Base-by-base conservation (phyloP, 176 grass and related monocot genomes). In the Poa pratensis region DNA sequence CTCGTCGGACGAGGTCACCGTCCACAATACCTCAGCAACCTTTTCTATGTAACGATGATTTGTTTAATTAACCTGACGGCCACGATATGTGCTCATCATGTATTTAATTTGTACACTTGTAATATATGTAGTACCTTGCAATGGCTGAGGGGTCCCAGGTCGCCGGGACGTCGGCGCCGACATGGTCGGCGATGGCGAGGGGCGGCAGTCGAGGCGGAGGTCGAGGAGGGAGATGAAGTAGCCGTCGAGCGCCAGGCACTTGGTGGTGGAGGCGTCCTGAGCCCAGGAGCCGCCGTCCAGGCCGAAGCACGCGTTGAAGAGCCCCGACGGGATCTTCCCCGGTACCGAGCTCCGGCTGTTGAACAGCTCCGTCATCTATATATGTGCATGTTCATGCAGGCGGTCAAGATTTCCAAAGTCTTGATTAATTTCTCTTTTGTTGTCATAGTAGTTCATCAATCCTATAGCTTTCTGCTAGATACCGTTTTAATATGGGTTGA, bases 171-270 rank as follows among this genome's bases (percentile, higher is more conserved):
- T 86, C 89, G 0, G 68, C n/a, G 62, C 79, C 15, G 37, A 98
- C 84, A 27, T 80, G 91, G 53, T 80, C 66, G 4, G 86, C 81
- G 26, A 98, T 78, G 48, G 39, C 30, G 32, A 98, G 89, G 23
- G 89, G 88, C 3, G 83, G 69, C 83, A 85, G 62, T 94, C 81
- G 46, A 98, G 86, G 34, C 63, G 75, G 68, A 98, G 93, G 57
- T 98, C 89, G 73, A 98, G 88, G 83, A 98, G 86, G 37, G 93
- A 94, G 87, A 98, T 98, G 91, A 91, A 98, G 91, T 89, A 92
- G 73, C 96, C 96, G 77, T 98, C 93, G 43, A 95, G 83, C 26
- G 89, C 91, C 22, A 98, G 74, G 75, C 89, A 94, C 69, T 95
- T 98, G 68, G 90, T 95, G 76, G 16, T 80, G 26, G 87, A 30